A percentile compares a stretch with the other conserved stretches of the same genome.
Conservation (phyloP, 2,329 filamentous ascomycete genomes). For the Sclerotinia glacialis region DNA sequence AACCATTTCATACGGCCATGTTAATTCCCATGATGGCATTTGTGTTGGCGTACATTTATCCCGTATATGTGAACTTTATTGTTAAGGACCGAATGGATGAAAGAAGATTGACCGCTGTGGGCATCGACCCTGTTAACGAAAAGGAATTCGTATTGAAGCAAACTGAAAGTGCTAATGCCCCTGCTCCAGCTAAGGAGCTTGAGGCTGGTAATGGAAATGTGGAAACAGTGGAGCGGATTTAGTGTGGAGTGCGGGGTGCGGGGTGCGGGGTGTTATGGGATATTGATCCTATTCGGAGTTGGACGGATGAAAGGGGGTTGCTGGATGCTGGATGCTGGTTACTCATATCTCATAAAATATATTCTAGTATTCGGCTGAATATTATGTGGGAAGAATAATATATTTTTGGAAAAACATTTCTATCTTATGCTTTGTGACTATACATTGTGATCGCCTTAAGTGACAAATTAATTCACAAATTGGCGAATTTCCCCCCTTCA, state of each 20-base stretch:
- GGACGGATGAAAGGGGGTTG: not conserved
- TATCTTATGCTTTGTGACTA: not conserved
- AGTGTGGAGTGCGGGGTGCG: not conserved
- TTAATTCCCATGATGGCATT: slow-evolving; percentile 40
- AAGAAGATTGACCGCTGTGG: slow-evolving; percentile 24
- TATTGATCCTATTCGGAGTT: not conserved
- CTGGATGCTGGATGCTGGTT: not conserved
- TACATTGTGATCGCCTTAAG: not conserved
- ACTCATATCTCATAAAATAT: not conserved
- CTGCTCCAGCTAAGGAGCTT: not conserved
- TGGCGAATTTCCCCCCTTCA: not conserved
- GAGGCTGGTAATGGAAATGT: not conserved
- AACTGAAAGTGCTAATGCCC: not conserved
- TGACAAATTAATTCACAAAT: not conserved
- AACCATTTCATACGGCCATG: slow-evolving; percentile 36
- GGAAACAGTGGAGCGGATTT: not conserved
- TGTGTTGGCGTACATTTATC: slow-evolving; percentile 39
- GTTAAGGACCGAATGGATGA: slow-evolving; percentile 39
- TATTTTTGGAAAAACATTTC: not conserved
- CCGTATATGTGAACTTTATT: slow-evolving; percentile 40
- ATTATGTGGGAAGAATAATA: not conserved
- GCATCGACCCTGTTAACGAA: slow-evolving; percentile 20
- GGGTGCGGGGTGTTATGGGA: no score
- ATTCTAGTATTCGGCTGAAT: not conserved
- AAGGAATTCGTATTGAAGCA: slow-evolving; percentile 24